These are phyloP conservation scores for Aspergillus ochraceus DNA, from an alignment of 2,329 filamentous ascomycete genomes.

Conservation along the genomic window DNA sequence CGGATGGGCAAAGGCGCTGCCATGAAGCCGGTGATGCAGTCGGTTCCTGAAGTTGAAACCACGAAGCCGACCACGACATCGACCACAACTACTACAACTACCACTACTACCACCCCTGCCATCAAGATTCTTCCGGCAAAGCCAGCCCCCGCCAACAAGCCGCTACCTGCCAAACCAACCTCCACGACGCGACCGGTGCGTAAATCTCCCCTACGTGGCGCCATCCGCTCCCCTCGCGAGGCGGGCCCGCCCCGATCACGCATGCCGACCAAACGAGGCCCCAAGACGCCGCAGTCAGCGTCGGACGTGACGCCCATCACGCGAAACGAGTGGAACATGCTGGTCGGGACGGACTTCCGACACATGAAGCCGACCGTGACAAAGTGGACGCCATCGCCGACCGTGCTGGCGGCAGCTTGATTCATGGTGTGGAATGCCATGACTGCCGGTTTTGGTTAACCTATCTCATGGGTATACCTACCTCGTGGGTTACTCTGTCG, in stretches of 20 bases:
- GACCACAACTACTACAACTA: constrained; percentile 3
- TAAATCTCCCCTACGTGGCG: constrained; percentile 21
- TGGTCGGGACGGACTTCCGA: constrained; percentile 33
- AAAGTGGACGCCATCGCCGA: constrained; percentile 39
- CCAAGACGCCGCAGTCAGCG: constrained; percentile 42
- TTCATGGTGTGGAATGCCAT: neutral
- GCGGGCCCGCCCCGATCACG: constrained; percentile 21
- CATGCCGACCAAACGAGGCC: constrained; percentile 26
- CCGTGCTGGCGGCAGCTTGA: constrained; percentile 31
- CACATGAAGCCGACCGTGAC: constrained; percentile 33
- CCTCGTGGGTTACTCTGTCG: no score
- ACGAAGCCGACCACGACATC: neutral
- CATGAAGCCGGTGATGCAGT: neutral
- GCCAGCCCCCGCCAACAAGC: neutral
- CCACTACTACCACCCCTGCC: neutral
- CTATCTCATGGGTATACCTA: no score
- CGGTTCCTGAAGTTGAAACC: neutral
- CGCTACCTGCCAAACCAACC: neutral
- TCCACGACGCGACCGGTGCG: constrained; percentile 7
- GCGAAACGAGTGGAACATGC: constrained; percentile 43
- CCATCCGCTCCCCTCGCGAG: constrained; percentile 23
- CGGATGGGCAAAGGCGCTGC: neutral
- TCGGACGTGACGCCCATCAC: constrained; percentile 47
- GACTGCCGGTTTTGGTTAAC: no score
- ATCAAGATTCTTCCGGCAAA: neutral